Conservation (phyloP, 1,139 yeast species). For the Hyphopichia fennica region DNA sequence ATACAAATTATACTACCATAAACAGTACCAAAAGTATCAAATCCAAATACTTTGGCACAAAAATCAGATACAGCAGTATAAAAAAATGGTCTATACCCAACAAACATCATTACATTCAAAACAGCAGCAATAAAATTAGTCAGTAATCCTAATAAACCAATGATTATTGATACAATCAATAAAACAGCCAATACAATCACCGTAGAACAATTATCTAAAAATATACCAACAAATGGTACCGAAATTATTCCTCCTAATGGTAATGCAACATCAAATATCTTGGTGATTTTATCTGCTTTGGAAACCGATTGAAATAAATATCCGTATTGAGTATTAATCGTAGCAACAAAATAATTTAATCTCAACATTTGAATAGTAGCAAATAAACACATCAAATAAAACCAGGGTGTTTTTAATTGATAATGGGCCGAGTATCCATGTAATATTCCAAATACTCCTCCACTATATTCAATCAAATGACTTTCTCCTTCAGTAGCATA, state of each 20-base stretch:
- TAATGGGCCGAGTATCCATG: conserved; percentile 44
- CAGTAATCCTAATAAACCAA: conserved; percentile 40
- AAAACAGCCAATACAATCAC: conserved; percentile 31
- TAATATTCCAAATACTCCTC: conserved; percentile 44
- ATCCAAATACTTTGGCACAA: conserved; percentile 51
- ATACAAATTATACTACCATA: conserved; percentile 46
- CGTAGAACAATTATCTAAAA: conserved; percentile 40
- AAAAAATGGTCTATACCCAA: conserved; percentile 45
- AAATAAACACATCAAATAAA: conserved; percentile 37
- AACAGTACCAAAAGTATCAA: conserved; percentile 49
- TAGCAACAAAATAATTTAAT: conserved; percentile 48
- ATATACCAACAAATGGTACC: conserved; percentile 42
- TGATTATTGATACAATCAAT: conserved; percentile 28
- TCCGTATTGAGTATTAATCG: conserved; percentile 45
- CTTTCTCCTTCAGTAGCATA: conserved; percentile 44
- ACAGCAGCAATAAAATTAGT: conserved; percentile 30
- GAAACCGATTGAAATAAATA: conserved; percentile 31
- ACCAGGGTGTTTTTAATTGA: conserved; percentile 46
- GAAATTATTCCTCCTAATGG: conserved; percentile 47
- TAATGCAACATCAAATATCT: conserved; percentile 43
- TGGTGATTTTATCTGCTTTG: conserved; percentile 31
- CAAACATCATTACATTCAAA: conserved; percentile 38
- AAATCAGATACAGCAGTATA: conserved; percentile 46
- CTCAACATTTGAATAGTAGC: conserved; percentile 46
- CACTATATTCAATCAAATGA: conserved; percentile 30